phyloP scores from a whole-genome alignment of 2,329 filamentous ascomycete genomes.

The Aureobasidium musti region DNA sequence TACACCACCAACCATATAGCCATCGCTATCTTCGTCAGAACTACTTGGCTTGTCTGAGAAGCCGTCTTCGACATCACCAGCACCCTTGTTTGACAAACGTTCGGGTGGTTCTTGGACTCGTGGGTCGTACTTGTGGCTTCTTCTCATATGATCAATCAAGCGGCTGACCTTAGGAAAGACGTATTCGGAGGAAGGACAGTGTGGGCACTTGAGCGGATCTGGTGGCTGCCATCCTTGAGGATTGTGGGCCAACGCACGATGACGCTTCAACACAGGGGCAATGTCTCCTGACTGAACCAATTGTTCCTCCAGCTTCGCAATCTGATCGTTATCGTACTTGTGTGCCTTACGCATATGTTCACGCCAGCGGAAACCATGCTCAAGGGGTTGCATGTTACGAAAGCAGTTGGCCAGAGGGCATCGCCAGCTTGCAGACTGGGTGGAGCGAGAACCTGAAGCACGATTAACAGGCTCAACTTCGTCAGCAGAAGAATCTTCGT shows the following conservation, averaged over 20 bases:
- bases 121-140: conserved; percentile 49
- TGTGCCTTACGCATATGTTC: conserved; percentile 41
- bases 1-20: conserved; percentile 62
- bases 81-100: neutral
- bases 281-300: conserved; percentile 19
- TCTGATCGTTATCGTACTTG: conserved; percentile 33
- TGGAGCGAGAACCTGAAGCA: neutral
- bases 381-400: conserved; percentile 36
- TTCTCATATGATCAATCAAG: conserved; percentile 50
- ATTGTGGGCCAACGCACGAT: conserved; percentile 16
- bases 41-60: neutral
- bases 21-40: conserved; percentile 29
- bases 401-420: conserved; percentile 38
- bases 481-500: conserved; percentile 33
- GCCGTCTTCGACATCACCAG: neutral
- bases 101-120: conserved; percentile 32
- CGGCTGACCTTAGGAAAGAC: conserved; percentile 40
- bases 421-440: conserved; percentile 21
- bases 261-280: neutral
- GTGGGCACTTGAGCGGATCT: conserved; percentile 42
- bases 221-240: conserved; percentile 31
- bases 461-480: neutral
- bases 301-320: conserved; percentile 10
- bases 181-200: conserved; percentile 43
- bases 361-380: conserved; percentile 38